Conservation (phyloP, 176 grass and related monocot genomes). For the Pontederia crassipes region DNA sequence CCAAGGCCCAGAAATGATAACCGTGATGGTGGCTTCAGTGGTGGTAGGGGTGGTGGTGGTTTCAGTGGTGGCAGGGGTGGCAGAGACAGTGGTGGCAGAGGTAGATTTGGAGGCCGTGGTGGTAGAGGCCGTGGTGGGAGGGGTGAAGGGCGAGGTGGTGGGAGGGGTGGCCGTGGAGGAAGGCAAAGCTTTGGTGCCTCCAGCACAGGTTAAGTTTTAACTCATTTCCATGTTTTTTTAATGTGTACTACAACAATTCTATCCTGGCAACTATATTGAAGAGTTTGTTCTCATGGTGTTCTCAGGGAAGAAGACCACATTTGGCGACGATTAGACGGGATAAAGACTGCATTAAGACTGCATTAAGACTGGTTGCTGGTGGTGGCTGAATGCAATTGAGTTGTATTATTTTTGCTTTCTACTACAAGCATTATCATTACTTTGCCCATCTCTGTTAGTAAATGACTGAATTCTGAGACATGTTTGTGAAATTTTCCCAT, state of each 20-base stretch:
- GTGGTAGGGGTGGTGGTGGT: constrained; percentile 18
- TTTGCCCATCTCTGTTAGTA: no score
- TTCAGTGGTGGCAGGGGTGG: constrained; percentile 15
- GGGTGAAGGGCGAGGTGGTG: constrained; percentile 17
- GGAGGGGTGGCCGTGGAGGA: constrained; percentile 33
- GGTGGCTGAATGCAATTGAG: no score
- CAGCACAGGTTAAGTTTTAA: constrained; percentile 30
- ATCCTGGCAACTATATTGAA: background rate
- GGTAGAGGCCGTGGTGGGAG: constrained; percentile 11
- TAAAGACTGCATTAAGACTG: no score
- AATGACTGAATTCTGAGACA: no score
- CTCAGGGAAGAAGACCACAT: background rate
- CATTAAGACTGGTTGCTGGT: no score
- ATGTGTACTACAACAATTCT: background rate
- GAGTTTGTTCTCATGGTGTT: background rate
- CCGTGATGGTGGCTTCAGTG: constrained; percentile 18
- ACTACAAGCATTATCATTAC: no score
- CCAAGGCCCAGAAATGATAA: constrained; percentile 39
- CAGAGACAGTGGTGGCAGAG: constrained; percentile 11
- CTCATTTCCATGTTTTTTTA: background rate
- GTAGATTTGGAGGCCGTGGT: constrained; percentile 19
- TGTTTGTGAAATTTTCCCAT: no score
- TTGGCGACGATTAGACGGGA: background rate
- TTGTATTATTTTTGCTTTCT: no score
- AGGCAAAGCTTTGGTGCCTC: constrained; percentile 36